Base-by-base conservation (phyloP, 495 filamentous ascomycete genomes). In the Aspergillus egyptiacus region DNA sequence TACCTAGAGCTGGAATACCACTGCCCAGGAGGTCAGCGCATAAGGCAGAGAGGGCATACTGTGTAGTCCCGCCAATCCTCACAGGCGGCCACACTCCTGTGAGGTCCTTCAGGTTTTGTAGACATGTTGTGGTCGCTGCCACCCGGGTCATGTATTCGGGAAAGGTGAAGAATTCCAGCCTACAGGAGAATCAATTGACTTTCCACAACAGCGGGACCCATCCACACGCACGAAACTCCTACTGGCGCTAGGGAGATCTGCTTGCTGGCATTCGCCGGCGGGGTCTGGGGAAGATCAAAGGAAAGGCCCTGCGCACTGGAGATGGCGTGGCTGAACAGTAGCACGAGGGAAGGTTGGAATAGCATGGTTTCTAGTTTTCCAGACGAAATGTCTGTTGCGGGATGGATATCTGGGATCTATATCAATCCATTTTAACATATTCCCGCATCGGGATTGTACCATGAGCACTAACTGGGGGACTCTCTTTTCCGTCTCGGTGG, bases 121-220 rank as follows among this genome's bases (percentile, higher is more conserved):
- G 62, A 52, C 80, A 82, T 53, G 75, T 71, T 1, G 59, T 70
- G 1, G 78, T 83, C 3, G 71, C 64, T 1, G 64, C 71, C 8
- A 81, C 75, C 44, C 78, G 74, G 30, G 64, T 70, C 46, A 81
- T 71, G 56, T 82, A 83, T 0, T 68, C 74, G 0, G 80, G 80
- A 42, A 80, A 81, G 0, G 77, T 67, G 51, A 83, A 82, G 60
- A 82, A 81, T 44, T 82, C 78, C 42, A 80, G 72, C 6, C 70
- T 75, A 22, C 0, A 58, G 40, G 8, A 22, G 2, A 25, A 19
- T 37, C 35, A n/a, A 37, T 22, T 2, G 18, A 6, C 8, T n/a
- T n/a, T n/a, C n/a, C n/a, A n/a, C n/a, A n/a, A n/a, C n/a, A n/a
- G n/a, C n/a, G n/a, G n/a, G 2, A 18, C 3, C 2, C 0, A 40